phyloP scores from a whole-genome alignment of 208 protist genomes.

The Acanthamoeba sp. region DNA sequence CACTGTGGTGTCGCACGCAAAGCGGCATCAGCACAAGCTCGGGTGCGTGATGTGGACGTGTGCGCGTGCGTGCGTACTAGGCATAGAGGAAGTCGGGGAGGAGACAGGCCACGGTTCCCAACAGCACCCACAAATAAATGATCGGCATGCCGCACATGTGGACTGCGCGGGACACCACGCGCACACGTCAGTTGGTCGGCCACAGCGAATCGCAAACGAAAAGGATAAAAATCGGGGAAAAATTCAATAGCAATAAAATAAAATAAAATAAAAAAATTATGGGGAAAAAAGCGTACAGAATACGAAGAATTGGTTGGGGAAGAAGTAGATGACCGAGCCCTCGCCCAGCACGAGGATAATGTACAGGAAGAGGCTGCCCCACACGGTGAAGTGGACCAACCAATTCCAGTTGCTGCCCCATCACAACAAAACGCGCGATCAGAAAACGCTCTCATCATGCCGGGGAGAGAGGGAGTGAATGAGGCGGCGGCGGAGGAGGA shows the following conservation, averaged over 20 bases:
- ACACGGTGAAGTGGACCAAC: slow-evolving; percentile 32
- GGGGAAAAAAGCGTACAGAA: neutral
- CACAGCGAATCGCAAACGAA: neutral
- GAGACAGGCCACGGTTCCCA: slow-evolving; percentile 25
- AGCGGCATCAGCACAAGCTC: neutral
- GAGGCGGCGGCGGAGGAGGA: no score
- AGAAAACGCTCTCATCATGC: neutral
- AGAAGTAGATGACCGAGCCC: neutral
- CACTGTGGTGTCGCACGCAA: neutral
- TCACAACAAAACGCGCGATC: neutral
- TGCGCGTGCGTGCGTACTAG: neutral
- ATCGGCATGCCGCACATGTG: slow-evolving; percentile 21
- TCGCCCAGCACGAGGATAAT: neutral
- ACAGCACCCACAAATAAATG: slow-evolving; percentile 31
- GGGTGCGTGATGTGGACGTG: no score
- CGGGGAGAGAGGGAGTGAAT: no score
- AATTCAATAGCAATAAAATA: neutral
- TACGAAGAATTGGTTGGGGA: slow-evolving; percentile 52
- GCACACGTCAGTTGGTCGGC: no score
- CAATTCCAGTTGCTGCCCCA: slow-evolving; percentile 48
- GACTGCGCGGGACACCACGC: neutral
- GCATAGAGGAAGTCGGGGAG: slow-evolving; percentile 30
- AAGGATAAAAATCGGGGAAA: no score
- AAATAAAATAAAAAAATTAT: neutral
- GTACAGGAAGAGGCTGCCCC: slow-evolving; percentile 45